Percentiles rank a stretch among this genome's conserved stretches.
Evolutionary conservation across 169 alveolate genomes (phyloP).

Genomic region (Eimeria maxima): DNA sequence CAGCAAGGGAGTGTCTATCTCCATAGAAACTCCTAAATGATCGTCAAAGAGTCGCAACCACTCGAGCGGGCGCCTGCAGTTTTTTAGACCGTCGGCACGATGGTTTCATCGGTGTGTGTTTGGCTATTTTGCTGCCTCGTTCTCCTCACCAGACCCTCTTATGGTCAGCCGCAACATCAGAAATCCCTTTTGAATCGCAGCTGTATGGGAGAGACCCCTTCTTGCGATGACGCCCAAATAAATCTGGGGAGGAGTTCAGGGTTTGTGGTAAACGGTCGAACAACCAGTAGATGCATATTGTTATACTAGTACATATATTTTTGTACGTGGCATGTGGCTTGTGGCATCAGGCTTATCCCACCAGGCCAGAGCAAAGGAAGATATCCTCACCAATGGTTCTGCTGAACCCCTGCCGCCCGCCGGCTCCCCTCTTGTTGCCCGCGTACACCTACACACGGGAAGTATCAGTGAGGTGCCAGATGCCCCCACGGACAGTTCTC

Average conservation of each 20-base stretch:
- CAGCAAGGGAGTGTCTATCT: not conserved
- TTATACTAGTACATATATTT: not conserved
- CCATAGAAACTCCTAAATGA: not conserved
- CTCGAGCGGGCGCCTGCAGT: not conserved
- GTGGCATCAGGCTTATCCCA: not conserved
- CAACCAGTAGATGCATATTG: not conserved
- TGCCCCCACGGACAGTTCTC: not conserved
- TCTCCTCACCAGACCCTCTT: not conserved
- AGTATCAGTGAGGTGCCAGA: not conserved
- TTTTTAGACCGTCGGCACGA: not conserved
- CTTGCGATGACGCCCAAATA: not conserved
- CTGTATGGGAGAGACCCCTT: not conserved
- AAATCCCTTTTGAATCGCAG: not conserved
- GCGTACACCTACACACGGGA: not conserved
- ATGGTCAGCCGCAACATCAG: slow-evolving; percentile 4
- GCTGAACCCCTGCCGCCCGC: not conserved
- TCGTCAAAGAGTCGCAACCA: not conserved
- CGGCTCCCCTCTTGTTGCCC: slow-evolving; percentile 32
- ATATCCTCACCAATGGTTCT: slow-evolving; percentile 1
- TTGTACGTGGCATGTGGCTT: not conserved
- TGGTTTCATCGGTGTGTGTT: not conserved
- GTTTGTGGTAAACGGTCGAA: no score
- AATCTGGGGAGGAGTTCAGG: not conserved
- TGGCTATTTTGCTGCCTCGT: not conserved
- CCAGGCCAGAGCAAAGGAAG: not conserved